Percentiles rank a stretch among this genome's conserved stretches.
These are phyloP conservation scores for Coprinellus micaceus DNA, from an alignment of 768 basidiomycete species.

Conservation along the genomic window DNA sequence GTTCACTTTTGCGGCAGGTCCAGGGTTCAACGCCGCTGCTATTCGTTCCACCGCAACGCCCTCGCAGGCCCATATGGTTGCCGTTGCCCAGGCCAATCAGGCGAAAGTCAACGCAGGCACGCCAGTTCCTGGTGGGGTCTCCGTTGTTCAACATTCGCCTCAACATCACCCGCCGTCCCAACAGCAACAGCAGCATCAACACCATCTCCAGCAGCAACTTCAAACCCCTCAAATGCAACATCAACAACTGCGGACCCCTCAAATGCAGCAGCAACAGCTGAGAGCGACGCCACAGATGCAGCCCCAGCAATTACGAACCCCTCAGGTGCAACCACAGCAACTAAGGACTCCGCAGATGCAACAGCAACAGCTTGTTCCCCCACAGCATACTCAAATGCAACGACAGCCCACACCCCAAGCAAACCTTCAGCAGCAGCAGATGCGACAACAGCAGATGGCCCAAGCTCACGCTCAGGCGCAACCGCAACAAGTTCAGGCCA, in stretches of 20 bases:
- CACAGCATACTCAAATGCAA: conserved; percentile 3
- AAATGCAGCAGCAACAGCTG: conserved; percentile 17
- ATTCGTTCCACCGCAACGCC: conserved; percentile 13
- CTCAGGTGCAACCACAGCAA: conserved; percentile 27
- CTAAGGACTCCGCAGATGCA: conserved; percentile 19
- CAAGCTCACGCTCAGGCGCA: conserved; percentile 6
- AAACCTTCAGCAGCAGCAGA: conserved; percentile 11
- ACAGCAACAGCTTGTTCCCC: not conserved
- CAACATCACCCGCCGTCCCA: conserved; percentile 10
- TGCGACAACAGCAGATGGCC: conserved; percentile 9
- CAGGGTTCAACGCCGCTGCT: conserved; percentile 7
- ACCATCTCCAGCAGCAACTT: conserved; percentile 6
- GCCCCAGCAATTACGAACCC: conserved; percentile 18
- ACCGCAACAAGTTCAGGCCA: not conserved
- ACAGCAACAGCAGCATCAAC: conserved; percentile 15
- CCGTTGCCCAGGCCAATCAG: conserved; percentile 3
- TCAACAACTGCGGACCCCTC: conserved; percentile 12
- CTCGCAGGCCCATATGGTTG: conserved; percentile 11
- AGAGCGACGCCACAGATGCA: conserved; percentile 10
- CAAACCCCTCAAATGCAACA: conserved; percentile 5
- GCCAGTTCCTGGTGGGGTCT: no score
- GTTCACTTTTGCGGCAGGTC: no score
- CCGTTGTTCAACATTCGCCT: conserved; percentile 4
- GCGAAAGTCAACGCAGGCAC: conserved; percentile 8
- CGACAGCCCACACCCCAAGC: conserved; percentile 6